phyloP scores from a whole-genome alignment of 116 monocot species.

The Iris pallida region DNA sequence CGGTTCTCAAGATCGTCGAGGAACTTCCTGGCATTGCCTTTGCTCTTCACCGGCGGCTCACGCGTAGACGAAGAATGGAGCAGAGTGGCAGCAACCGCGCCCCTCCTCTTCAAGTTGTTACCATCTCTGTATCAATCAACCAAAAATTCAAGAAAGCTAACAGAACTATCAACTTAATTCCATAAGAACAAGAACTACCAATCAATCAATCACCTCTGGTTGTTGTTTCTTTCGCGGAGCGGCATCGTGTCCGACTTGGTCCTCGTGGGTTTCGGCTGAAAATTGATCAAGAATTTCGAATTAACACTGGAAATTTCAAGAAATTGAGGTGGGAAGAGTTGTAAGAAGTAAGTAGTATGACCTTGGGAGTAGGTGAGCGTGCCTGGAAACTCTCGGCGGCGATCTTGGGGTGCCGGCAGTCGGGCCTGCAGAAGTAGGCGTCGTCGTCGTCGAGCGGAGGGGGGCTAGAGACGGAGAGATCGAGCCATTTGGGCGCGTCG shows the following conservation, averaged over 20 bases:
- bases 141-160: neutral
- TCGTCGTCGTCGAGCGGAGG: constrained; percentile 36
- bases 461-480: constrained; percentile 39
- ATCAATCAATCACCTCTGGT: neutral
- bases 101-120: constrained; percentile 48
- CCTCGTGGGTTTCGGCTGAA: neutral
- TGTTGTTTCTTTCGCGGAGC: neutral
- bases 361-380: constrained; percentile 49
- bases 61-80: neutral
- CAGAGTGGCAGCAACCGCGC: constrained; percentile 29
- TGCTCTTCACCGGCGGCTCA: constrained; percentile 11
- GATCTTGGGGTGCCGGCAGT: too few relatives aligned
- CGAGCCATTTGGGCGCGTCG: constrained; percentile 85
- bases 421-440: constrained; percentile 2
- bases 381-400: too few relatives aligned
- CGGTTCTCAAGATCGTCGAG: constrained; percentile 73
- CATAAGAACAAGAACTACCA: neutral
- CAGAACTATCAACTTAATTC: too few relatives aligned
- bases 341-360: constrained; percentile 40
- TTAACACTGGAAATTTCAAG: neutral
- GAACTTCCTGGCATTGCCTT: constrained; percentile 27
- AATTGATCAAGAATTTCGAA: neutral
- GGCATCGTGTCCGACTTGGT: neutral
- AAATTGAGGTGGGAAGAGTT: constrained; percentile 29
- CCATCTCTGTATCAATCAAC: neutral